Evolutionary conservation across 2,329 filamentous ascomycete species (phyloP).

Genomic region (Pseudogymnoascus sp.): DNA sequence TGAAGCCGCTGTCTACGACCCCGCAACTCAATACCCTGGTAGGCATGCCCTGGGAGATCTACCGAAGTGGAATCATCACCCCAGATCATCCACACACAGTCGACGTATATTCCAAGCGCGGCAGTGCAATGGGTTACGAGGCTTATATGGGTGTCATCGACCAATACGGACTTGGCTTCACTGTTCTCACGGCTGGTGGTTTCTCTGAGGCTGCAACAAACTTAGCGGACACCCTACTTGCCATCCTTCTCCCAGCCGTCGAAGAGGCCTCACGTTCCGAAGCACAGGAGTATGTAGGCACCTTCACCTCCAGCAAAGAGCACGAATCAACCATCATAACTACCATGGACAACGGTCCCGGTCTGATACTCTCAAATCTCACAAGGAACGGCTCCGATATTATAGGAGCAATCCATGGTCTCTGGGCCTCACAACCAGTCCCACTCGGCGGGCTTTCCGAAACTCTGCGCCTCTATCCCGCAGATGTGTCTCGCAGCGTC

Average conservation of each 20-base stretch:
- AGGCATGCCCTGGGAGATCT: slow-evolving; percentile 9
- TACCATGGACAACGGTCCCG: not conserved
- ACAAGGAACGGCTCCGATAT: slow-evolving; percentile 2
- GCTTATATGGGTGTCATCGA: not conserved
- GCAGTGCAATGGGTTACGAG: not conserved
- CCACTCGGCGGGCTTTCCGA: not conserved
- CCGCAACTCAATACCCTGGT: not conserved
- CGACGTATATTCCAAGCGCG: slow-evolving; percentile 1
- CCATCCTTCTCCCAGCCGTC: not conserved
- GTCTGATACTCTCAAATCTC: not conserved
- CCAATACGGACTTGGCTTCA: not conserved
- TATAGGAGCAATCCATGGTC: not conserved
- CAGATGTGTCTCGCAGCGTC: not conserved
- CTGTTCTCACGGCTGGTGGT: not conserved
- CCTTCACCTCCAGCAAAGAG: not conserved
- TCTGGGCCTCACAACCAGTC: not conserved
- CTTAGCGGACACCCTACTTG: not conserved
- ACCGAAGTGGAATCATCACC: not conserved
- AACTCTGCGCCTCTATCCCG: not conserved
- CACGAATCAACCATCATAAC: not conserved
- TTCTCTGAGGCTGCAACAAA: not conserved
- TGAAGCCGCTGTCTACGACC: slow-evolving; percentile 9
- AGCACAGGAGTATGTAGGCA: not conserved
- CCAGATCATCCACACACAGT: not conserved
- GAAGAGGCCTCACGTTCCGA: not conserved